Percentiles rank a stretch among this genome's conserved stretches.
phyloP scores from a whole-genome alignment of 2,329 filamentous ascomycete genomes.

The Lasiodiplodia hormozganensis region DNA sequence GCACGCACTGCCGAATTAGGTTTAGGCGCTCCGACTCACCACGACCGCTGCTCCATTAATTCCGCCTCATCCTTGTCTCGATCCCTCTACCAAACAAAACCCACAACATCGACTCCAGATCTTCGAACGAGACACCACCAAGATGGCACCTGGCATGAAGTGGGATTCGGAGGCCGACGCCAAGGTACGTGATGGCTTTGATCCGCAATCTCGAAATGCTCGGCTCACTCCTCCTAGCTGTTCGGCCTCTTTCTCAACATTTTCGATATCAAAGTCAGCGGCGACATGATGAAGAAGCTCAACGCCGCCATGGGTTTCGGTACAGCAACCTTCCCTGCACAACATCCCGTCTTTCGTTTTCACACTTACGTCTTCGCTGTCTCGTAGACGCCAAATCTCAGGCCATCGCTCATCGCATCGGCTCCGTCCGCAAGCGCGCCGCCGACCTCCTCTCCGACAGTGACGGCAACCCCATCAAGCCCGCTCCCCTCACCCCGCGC shows the following conservation, averaged over 20 bases:
- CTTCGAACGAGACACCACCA: not conserved
- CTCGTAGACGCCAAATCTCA: slow-evolving; percentile 8
- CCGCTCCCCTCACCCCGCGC: not conserved
- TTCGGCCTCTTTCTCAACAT: slow-evolving; percentile 6
- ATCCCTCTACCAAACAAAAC: not conserved
- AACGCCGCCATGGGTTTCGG: slow-evolving; percentile 20
- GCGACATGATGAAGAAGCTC: not conserved
- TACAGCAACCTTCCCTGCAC: not conserved
- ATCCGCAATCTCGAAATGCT: not conserved
- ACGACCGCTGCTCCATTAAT: not conserved
- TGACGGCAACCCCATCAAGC: not conserved
- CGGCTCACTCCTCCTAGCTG: not conserved
- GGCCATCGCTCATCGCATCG: slow-evolving; percentile 5
- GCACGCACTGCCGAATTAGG: not conserved
- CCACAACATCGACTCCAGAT: not conserved
- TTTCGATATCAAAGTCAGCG: slow-evolving; percentile 1
- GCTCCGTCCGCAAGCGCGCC: slow-evolving; percentile 4
- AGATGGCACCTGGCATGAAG: slow-evolving; percentile 9
- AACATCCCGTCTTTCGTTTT: not conserved
- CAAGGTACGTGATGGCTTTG: not conserved
- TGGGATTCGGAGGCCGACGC: slow-evolving; percentile 14
- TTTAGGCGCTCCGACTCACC: not conserved
- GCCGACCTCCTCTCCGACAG: not conserved
- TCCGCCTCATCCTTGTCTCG: not conserved
- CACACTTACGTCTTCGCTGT: not conserved